Conservation (phyloP, 1,139 yeast genomes). For the Hemisphaericaspora lyxosophila region DNA sequence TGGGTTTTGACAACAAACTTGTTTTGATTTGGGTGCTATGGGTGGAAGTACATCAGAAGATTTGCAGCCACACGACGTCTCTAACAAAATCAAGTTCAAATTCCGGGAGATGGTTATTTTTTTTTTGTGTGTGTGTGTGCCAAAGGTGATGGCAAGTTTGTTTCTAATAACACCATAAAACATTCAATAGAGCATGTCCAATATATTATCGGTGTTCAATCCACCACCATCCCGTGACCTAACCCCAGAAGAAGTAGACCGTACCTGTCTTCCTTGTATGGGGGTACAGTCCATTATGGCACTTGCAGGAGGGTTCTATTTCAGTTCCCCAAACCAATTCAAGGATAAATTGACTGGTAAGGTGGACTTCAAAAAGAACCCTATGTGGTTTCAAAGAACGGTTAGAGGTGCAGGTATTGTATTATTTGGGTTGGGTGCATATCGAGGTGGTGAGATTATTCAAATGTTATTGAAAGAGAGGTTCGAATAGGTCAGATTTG, state of each 20-base stretch:
- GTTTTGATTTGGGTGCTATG: too few species aligned
- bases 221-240: slow-evolving; percentile 36
- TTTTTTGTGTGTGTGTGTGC: too few species aligned
- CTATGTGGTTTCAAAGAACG: slow-evolving; percentile 43
- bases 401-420: slow-evolving; percentile 35
- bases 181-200: slow-evolving; percentile 25
- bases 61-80: too few species aligned
- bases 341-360: slow-evolving; percentile 30
- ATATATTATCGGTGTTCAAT: slow-evolving; percentile 37
- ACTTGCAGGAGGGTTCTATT: slow-evolving; percentile 36
- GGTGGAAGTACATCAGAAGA: too few species aligned
- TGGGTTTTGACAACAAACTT: too few species aligned
- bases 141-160: too few species aligned
- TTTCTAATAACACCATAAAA: too few species aligned
- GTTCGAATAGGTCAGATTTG: slow-evolving; percentile 7
- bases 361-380: slow-evolving; percentile 36
- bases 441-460: slow-evolving; percentile 34
- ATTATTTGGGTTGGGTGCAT: slow-evolving; percentile 39
- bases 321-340: slow-evolving; percentile 32
- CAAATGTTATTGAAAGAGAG: slow-evolving; percentile 15
- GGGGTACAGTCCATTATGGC: slow-evolving; percentile 37
- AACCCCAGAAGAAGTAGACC: slow-evolving; percentile 21
- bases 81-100: too few species aligned
- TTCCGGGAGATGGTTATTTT: too few species aligned
- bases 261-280: slow-evolving; percentile 42